phyloP scores from a whole-genome alignment of 352 stramenopile genomes.

The Pythium myriotylum region DNA sequence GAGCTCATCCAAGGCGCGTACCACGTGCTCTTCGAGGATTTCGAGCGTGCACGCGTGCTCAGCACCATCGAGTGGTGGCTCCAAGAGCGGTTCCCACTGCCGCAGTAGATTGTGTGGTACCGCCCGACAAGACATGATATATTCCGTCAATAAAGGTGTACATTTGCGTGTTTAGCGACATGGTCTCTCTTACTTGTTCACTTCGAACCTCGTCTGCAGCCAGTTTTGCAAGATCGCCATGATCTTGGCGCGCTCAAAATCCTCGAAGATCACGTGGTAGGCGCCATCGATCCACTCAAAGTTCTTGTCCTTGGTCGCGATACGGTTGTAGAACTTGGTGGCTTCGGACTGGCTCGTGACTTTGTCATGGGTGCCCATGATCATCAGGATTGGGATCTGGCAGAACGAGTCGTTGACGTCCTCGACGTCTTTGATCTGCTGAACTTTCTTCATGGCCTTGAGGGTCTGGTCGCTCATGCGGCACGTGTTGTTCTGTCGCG shows the following conservation, averaged over 20 bases:
- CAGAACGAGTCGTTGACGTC: slow-evolving; percentile 7
- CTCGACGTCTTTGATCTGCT: slow-evolving; percentile 16
- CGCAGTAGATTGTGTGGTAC: slow-evolving; percentile 1
- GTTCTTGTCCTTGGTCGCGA: slow-evolving; percentile 52
- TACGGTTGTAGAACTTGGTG: slow-evolving; percentile 42
- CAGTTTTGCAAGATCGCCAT: slow-evolving; percentile 42
- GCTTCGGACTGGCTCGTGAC: slow-evolving; percentile 36
- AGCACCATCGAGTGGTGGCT: slow-evolving; percentile 49
- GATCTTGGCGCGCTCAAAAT: slow-evolving; percentile 56
- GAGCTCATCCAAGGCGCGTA: slow-evolving; percentile 54
- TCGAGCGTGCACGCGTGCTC: slow-evolving; percentile 56
- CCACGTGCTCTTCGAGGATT: slow-evolving; percentile 67
- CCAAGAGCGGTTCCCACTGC: slow-evolving; percentile 36
- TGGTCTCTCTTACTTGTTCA: background rate
- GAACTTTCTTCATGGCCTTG: slow-evolving; percentile 18
- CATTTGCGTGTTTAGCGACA: background rate
- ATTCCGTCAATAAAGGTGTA: background rate
- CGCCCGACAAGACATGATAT: background rate
- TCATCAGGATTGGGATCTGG: slow-evolving; percentile 14
- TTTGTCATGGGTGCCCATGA: slow-evolving; percentile 24
- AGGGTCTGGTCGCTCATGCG: slow-evolving; percentile 25
- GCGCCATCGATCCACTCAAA: slow-evolving; percentile 52
- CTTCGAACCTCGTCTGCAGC: slow-evolving; percentile 43
- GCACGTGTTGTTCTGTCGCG: slow-evolving; percentile 13
- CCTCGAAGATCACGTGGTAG: slow-evolving; percentile 63